Percentiles rank a stretch among this genome's conserved stretches.
Conservation (phyloP, 441 rosid genomes). For the Syzygium syzygioides region DNA sequence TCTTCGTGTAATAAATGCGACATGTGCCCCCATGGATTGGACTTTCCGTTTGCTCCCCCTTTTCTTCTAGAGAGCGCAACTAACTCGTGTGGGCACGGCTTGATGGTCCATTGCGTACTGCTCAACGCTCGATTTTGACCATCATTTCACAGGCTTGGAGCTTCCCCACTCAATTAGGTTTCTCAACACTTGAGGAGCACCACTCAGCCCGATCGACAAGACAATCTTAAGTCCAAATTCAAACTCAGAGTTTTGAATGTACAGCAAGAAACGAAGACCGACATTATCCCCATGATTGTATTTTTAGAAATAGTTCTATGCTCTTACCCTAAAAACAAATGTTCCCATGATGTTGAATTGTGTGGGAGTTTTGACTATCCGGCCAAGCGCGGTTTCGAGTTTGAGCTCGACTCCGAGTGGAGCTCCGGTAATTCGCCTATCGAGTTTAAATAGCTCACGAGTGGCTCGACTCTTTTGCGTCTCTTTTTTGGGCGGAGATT, state of each 20-base stretch:
- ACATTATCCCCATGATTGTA: neutral
- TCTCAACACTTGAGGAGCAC: neutral
- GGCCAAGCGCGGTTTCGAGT: neutral
- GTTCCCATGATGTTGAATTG: neutral
- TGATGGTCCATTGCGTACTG: neutral
- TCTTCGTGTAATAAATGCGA: neutral
- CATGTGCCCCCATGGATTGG: neutral
- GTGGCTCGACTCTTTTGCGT: too few species aligned
- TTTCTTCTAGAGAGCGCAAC: neutral
- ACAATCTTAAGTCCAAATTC: neutral
- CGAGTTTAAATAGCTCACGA: too few species aligned
- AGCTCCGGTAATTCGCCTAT: too few species aligned
- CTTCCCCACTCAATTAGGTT: neutral
- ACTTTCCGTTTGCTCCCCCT: fast-evolving
- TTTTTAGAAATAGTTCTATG: neutral
- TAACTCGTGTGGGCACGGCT: neutral
- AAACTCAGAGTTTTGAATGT: neutral
- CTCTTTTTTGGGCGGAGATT: neutral
- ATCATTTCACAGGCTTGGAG: neutral
- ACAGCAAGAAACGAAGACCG: neutral
- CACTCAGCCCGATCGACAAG: neutral
- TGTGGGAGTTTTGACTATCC: neutral
- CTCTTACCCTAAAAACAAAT: neutral
- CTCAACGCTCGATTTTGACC: neutral
- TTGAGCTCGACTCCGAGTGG: neutral